Percentiles rank a stretch among this genome's conserved stretches.
phyloP scores from a whole-genome alignment of 257 asterid species.

The Thymus quinquecostatus region DNA sequence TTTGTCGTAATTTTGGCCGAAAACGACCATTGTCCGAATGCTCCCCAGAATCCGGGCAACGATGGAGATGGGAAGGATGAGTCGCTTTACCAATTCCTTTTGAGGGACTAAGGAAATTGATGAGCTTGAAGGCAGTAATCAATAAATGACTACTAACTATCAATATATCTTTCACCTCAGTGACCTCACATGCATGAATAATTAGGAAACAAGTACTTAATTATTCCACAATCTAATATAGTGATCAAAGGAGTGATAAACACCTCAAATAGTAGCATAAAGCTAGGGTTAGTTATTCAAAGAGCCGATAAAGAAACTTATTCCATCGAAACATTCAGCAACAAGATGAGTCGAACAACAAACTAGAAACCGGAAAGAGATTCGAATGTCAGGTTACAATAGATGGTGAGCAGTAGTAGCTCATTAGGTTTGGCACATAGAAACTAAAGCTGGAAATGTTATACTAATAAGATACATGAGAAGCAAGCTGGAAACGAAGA shows the following conservation, averaged over 20 bases:
- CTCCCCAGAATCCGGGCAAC: slow-evolving; percentile 42
- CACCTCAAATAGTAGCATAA: slow-evolving; percentile 25
- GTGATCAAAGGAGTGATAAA: slow-evolving; percentile 24
- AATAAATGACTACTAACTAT: slow-evolving; percentile 42
- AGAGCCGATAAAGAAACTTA: neutral
- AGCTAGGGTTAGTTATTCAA: neutral
- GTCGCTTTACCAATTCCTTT: slow-evolving; percentile 40
- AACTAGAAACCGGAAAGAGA: slow-evolving; percentile 28
- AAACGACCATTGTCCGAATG: slow-evolving; percentile 43
- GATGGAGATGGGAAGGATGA: slow-evolving; percentile 50
- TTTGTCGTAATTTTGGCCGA: slow-evolving; percentile 31
- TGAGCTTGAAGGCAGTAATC: slow-evolving; percentile 36
- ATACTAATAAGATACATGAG: slow-evolving; percentile 33
- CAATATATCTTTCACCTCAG: slow-evolving; percentile 29
- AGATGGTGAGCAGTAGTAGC: slow-evolving; percentile 51
- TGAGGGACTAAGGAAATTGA: slow-evolving; percentile 29
- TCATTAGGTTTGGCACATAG: slow-evolving; percentile 39
- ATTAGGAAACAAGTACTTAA: slow-evolving; percentile 25
- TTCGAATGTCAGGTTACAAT: slow-evolving; percentile 25
- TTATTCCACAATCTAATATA: slow-evolving; percentile 21
- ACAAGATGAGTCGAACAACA: slow-evolving; percentile 34
- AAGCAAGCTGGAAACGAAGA: slow-evolving; percentile 47
- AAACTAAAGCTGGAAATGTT: slow-evolving; percentile 30
- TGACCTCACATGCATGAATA: slow-evolving; percentile 37
- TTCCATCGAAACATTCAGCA: slow-evolving; percentile 27